Evolutionary conservation across 257 asterid species (phyloP), one percentile per base, ranked within the genome.

Genomic region (Ehretia macrophylla): DNA sequence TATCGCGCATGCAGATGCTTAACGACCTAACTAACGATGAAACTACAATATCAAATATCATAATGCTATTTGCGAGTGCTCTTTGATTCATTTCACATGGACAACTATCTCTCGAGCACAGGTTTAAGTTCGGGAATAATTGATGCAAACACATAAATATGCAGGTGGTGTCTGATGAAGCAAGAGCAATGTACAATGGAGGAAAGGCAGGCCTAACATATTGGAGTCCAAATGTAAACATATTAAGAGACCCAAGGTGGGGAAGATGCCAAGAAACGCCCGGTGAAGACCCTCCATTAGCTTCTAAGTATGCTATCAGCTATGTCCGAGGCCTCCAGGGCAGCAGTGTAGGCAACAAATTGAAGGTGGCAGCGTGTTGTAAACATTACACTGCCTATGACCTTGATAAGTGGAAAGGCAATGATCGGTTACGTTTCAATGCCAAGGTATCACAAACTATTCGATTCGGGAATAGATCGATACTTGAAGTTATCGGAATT

Each of bases 191-290:
- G 97, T 79, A 90, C 73, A 90, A 90, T 10, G 97, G 95, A 62
- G 97, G 96, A 5, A 20, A 51, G 23, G 95, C 93, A 0, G 96
- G 97, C 0, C 68, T 90, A 17, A 85, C 96, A 22, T 85, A 72
- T 68, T 90, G 97, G 97, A 90, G 97, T 61, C 97, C 97, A 32
- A 90, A 90, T 14, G 97, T 90, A 73, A 90, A 90, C 63, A 81
- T 90, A 56, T 85, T 87, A 17, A 81, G 97, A 52, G 97, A 90
- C 69, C 97, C 96, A 0, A 72, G 97, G 5, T 90, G 97, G 97
- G 97, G 97, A 0, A 27, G 97, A 45, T 86, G 96, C 58, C 95
- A 90, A 59, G 97, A 90, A 70, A 90, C 97, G 1, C 95, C 97
- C 0, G 95, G 97, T 0, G 97, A 90, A 70, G 96, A 90, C 70